Base-by-base conservation (phyloP, 2,329 filamentous ascomycete genomes). In the Fusarium sp. region DNA sequence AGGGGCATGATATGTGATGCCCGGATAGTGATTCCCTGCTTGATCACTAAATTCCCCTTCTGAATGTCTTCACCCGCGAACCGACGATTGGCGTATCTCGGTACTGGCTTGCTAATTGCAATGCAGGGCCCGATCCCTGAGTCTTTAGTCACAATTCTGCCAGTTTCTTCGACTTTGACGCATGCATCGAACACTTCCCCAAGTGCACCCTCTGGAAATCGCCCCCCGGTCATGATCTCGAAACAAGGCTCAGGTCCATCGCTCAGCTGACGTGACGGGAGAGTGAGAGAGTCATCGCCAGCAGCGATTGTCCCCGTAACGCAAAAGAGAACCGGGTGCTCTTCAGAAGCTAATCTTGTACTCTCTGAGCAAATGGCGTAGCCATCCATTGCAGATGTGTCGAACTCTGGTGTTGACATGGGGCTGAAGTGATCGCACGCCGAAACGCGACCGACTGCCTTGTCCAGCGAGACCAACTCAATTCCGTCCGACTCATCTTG, bases 121-220 rank as follows among this genome's bases (percentile, higher is more conserved):
- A 51, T 33, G 4, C 42, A 59, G 0, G 11, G 1, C 10, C 21
- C 5, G 21, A n/a, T 1, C 7, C 10, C 21, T 31, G 45, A 1
- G 0, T 31, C 10, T n/a, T 48, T n/a, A 1, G 18, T 0, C 5
- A 1, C 5, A 45, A n/a, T 11, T 7, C 19, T n/a, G 4, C 6
- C 7, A 8, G 21, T 31, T 0, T 48, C 45, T 31, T 48, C 45
- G 1, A 48, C 42, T 5, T 59, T 59, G 16, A 51, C 4, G 2
- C 56, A 59, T 1, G 56, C 56, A 8, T 59, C 44, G 4, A 59
- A 19, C 1, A 33, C 4, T 0, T 59, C 55, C 2, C 21, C 33
- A 21, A 48, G 21, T n/a, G 0, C 19, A 5, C 44, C 56, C 2
- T 51, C 10, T 5, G 56, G 56, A 1, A 59, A 59, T 33, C 14